These are phyloP conservation scores for Ruellia speciosa DNA, from an alignment of 305 asterid species.

Conservation along the genomic window DNA sequence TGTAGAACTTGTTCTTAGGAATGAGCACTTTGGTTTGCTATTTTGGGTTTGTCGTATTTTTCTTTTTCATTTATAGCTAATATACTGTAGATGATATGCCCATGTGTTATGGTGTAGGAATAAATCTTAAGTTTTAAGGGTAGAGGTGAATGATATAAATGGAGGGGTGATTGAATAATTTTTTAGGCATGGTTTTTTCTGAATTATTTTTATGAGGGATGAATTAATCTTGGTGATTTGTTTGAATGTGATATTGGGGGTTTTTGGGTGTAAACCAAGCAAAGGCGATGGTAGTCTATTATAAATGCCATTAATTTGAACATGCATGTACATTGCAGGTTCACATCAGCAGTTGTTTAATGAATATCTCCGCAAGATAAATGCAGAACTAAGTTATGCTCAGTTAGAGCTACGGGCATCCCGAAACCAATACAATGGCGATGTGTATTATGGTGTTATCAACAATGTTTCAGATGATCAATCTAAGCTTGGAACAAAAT, in stretches of 20 bases:
- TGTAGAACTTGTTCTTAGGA: no score
- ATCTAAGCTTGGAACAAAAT: slow-evolving; percentile 83
- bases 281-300: background rate
- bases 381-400: slow-evolving; percentile 47
- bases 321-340: slow-evolving; percentile 28
- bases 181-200: no score
- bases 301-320: background rate
- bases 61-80: no score
- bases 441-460: slow-evolving; percentile 77
- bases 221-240: background rate
- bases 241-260: background rate
- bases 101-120: no score
- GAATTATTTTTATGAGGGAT: background rate
- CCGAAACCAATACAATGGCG: slow-evolving; percentile 64
- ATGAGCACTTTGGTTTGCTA: no score
- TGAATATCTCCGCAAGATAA: slow-evolving; percentile 58
- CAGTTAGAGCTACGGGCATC: slow-evolving; percentile 79
- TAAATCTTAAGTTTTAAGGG: no score
- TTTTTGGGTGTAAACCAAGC: background rate
- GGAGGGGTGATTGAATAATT: no score
- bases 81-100: no score
- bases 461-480: slow-evolving; percentile 72
- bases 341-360: slow-evolving; percentile 41
- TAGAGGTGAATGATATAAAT: no score
- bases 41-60: no score